A percentile compares a stretch with the other conserved stretches of the same genome.
Evolutionary conservation across 345 rosid species (phyloP).

Genomic region (Sapria himalayana): DNA sequence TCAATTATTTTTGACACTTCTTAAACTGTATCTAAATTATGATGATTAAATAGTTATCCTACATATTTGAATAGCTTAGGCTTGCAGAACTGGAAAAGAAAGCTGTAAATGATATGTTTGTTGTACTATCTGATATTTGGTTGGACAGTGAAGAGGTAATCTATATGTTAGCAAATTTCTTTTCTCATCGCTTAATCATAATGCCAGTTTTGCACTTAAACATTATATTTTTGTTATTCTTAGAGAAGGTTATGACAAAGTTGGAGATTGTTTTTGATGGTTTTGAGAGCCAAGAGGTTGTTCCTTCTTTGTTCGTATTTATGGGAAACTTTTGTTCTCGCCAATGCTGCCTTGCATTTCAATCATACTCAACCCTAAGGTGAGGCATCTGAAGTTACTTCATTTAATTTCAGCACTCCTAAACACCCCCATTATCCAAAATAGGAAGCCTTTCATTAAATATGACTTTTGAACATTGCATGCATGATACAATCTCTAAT

Average conservation of each 20-base stretch:
- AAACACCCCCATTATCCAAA: too few species aligned
- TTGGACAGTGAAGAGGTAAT: constrained; percentile 71
- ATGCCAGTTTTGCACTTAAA: too few species aligned
- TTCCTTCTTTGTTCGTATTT: constrained; percentile 84
- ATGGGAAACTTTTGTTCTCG: constrained; percentile 83
- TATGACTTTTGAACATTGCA: not conserved
- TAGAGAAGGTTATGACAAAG: constrained; percentile 64
- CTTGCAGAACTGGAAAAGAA: constrained; percentile 40
- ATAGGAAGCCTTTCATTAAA: not conserved
- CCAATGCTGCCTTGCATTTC: constrained; percentile 64
- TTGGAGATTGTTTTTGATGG: constrained; percentile 57
- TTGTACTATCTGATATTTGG: constrained; percentile 82
- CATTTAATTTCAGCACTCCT: too few species aligned
- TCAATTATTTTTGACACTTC: constrained; percentile 2
- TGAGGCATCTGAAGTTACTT: constrained; percentile 18
- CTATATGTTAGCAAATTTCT: constrained; percentile 2
- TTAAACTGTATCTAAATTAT: not conserved
- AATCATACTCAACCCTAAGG: constrained; percentile 66
- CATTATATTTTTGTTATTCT: constrained; percentile 24
- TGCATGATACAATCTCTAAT: too few species aligned
- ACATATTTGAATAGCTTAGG: constrained; percentile 27
- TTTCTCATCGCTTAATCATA: constrained; percentile 14
- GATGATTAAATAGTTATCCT: constrained; percentile 12
- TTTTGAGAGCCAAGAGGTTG: constrained; percentile 54
- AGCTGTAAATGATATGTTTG: constrained; percentile 68